These are phyloP conservation scores for Tremella mesenterica DNA, from an alignment of 768 basidiomycete genomes.

Conservation along the genomic window DNA sequence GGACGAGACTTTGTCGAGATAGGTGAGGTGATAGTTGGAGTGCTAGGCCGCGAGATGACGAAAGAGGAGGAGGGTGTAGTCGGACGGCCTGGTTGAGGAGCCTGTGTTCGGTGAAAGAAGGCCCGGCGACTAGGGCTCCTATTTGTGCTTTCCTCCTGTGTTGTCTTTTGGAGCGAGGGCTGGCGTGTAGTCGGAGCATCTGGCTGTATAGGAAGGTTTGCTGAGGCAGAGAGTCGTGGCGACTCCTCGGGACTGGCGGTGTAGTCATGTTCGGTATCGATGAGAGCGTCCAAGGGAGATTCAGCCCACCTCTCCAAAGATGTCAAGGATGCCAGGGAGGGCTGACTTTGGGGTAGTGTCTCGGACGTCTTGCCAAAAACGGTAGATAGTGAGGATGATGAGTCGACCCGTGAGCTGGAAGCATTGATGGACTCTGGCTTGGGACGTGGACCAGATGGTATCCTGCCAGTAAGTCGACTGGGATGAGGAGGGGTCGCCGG, in stretches of 20 bases:
- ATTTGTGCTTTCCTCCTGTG: not conserved
- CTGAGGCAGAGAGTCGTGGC: not conserved
- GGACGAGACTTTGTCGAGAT: constrained; percentile 17
- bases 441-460: constrained; percentile 5
- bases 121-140: too few species aligned
- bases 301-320: not conserved
- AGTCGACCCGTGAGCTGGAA: not conserved
- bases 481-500: not conserved
- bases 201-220: not conserved
- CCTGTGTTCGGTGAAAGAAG: too few species aligned
- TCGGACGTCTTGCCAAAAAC: too few species aligned
- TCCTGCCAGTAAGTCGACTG: not conserved
- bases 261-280: constrained; percentile 17
- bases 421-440: not conserved
- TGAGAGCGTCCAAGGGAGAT: constrained; percentile 9
- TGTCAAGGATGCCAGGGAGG: too few species aligned
- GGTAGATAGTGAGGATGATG: not conserved
- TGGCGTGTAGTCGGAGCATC: too few species aligned
- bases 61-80: not conserved
- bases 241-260: constrained; percentile 17
- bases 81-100: not conserved
- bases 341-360: too few species aligned
- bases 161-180: not conserved
- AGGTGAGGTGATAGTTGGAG: not conserved
- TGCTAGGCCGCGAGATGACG: not conserved